Evolutionary conservation across 1,139 yeast genomes (phyloP).

Genomic region (Blastobotrys capitulatus): DNA sequence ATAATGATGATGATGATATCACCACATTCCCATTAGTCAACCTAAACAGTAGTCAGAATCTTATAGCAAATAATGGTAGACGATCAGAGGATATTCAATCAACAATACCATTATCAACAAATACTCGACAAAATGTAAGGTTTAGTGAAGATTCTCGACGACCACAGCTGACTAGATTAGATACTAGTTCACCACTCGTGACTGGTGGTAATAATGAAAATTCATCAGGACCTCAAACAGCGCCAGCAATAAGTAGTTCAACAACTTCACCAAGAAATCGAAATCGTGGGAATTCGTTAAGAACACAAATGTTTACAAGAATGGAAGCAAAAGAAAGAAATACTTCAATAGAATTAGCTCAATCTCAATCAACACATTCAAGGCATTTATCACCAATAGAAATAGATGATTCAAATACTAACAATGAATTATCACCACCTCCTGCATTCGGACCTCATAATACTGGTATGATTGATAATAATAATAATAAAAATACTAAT

Average conservation of each 20-base stretch:
- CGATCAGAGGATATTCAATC: neutral
- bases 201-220: neutral
- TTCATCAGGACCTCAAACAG: slow-evolving; percentile 1
- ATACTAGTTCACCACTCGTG: slow-evolving; percentile 8
- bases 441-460: slow-evolving; percentile 19
- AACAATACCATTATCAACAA: neutral
- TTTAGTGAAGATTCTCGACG: neutral
- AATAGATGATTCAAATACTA: neutral
- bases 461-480: slow-evolving; percentile 12
- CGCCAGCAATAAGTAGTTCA: slow-evolving; percentile 1
- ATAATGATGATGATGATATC: neutral
- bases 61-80: neutral
- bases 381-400: slow-evolving; percentile 8
- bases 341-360: neutral
- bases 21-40: slow-evolving; percentile 4
- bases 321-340: neutral
- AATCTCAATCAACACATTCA: neutral
- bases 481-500: neutral
- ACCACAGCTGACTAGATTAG: slow-evolving; percentile 8
- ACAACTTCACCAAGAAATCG: slow-evolving; percentile 2
- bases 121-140: neutral
- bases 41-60: neutral
- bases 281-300: slow-evolving; percentile 11
- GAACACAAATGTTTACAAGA: slow-evolving; percentile 13
- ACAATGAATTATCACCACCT: neutral